Conservation (phyloP, 176 grass and related monocot species). For the Coix lacrymajobi region DNA sequence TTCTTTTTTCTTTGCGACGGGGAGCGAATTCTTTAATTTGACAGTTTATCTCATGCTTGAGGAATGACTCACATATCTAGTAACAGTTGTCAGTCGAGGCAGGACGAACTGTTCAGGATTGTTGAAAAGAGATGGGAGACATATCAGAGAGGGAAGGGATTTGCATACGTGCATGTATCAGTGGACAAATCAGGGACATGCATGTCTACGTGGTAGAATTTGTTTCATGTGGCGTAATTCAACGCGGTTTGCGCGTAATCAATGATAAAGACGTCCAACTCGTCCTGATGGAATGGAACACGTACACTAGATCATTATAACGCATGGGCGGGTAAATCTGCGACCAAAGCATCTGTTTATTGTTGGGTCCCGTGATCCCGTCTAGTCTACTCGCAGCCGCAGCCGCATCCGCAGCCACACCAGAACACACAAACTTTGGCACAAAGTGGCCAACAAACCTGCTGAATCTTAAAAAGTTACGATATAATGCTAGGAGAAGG, state of each 20-base stretch:
- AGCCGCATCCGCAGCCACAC: not conserved
- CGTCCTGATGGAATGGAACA: not conserved
- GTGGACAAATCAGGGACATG: not conserved
- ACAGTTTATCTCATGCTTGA: not conserved
- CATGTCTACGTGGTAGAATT: not conserved
- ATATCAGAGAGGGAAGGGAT: not conserved
- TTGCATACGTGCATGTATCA: not conserved
- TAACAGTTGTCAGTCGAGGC: not conserved
- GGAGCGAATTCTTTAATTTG: not conserved
- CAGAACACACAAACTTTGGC: not conserved
- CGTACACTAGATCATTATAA: not conserved
- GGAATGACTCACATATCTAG: not conserved
- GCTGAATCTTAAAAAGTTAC: not conserved
- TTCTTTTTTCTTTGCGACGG: too few relatives aligned
- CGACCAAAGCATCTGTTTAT: not conserved
- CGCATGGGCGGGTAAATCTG: not conserved
- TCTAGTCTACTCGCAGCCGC: not conserved
- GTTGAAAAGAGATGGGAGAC: conserved; percentile 1
- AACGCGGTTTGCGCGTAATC: not conserved
- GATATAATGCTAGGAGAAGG: not conserved
- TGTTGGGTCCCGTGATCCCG: not conserved
- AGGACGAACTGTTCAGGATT: not conserved
- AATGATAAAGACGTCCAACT: not conserved
- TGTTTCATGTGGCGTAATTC: not conserved
- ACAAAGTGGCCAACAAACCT: not conserved